phyloP scores from a whole-genome alignment of 495 filamentous ascomycete genomes.

The Aspergillus incahuasiensis region DNA sequence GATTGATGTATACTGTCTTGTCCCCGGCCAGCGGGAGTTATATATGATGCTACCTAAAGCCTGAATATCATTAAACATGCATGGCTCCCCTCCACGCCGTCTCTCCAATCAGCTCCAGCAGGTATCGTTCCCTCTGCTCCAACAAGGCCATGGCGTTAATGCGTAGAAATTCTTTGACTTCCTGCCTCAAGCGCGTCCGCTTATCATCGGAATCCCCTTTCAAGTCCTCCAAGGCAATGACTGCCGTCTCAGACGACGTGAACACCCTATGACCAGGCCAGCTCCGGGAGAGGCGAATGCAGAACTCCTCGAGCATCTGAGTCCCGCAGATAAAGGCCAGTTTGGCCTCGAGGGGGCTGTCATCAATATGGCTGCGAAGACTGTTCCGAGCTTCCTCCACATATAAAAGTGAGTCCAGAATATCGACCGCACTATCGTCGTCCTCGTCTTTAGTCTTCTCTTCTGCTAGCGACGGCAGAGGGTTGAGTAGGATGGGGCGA shows the following conservation, averaged over 20 bases:
- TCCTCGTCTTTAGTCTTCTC: neutral
- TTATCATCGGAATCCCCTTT: neutral
- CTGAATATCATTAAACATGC: neutral
- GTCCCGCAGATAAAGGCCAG: neutral
- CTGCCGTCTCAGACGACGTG: neutral
- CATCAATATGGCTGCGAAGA: neutral
- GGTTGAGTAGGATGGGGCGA: constrained; percentile 18
- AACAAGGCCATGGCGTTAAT: neutral
- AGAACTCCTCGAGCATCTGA: neutral
- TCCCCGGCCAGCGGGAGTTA: neutral
- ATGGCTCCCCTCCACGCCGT: neutral
- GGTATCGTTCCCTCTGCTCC: neutral
- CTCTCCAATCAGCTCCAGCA: constrained; percentile 3
- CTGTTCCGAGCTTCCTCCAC: neutral
- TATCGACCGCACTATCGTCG: neutral
- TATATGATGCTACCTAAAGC: too few relatives aligned
- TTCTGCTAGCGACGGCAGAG: neutral
- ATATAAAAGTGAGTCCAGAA: neutral
- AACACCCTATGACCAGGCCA: neutral
- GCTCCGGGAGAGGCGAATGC: neutral
- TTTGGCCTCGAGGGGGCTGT: neutral
- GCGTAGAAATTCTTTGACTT: neutral
- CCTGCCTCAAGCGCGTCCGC: neutral
- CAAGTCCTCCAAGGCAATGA: neutral
- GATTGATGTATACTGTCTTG: neutral